Evolutionary conservation across 2,329 filamentous ascomycete genomes (phyloP).

Genomic region (Coleophoma cylindrospora): DNA sequence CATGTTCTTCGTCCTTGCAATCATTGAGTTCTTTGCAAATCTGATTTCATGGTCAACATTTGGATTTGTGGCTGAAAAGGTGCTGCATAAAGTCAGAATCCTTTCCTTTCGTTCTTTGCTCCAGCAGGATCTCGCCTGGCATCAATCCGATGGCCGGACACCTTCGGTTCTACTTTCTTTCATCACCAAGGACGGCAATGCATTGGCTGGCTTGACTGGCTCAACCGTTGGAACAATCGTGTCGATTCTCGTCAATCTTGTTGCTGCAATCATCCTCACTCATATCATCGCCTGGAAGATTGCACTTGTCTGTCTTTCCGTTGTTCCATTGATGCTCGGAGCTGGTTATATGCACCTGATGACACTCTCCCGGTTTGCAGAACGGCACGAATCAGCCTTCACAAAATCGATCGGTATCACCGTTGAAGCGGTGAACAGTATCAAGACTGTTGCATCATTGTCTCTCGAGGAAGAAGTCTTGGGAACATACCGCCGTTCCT

Average conservation of each 20-base stretch:
- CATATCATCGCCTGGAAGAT: conserved; percentile 74
- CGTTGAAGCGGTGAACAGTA: conserved; percentile 63
- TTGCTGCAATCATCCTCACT: conserved; percentile 63
- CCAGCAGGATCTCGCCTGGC: conserved; percentile 65
- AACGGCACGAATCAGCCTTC: conserved; percentile 47
- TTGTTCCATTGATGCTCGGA: conserved; percentile 63
- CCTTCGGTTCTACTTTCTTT: conserved; percentile 58
- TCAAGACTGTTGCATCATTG: conserved; percentile 54
- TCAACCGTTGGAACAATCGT: conserved; percentile 67
- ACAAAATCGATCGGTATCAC: conserved; percentile 58
- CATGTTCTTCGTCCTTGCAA: conserved; percentile 43
- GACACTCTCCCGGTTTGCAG: conserved; percentile 56
- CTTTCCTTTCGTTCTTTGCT: conserved; percentile 61
- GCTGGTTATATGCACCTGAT: conserved; percentile 65
- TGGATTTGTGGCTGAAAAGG: conserved; percentile 56
- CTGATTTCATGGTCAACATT: conserved; percentile 47
- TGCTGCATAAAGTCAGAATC: conserved; percentile 58
- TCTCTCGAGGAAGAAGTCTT: conserved; percentile 43
- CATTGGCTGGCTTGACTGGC: conserved; percentile 63
- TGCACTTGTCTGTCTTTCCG: conserved; percentile 64
- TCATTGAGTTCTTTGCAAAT: conserved; percentile 57
- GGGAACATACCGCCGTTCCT: conserved; percentile 55
- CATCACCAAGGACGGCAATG: conserved; percentile 65
- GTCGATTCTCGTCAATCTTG: conserved; percentile 62
- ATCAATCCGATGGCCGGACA: conserved; percentile 58